Evolutionary conservation across 2,329 filamentous ascomycete genomes (phyloP).

Genomic region (Scedosporium aurantiacum): DNA sequence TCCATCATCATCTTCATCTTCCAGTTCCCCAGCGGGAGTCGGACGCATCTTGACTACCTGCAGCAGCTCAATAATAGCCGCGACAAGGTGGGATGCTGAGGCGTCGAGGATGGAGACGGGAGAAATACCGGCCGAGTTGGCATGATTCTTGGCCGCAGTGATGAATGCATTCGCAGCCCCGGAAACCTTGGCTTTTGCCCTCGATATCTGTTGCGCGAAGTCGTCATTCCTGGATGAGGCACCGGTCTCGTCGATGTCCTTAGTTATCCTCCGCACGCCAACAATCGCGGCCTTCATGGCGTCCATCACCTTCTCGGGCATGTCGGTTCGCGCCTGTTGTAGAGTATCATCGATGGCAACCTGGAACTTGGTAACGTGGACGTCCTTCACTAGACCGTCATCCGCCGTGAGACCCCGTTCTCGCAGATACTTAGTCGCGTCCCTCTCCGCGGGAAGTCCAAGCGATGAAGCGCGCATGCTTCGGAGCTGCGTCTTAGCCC

Average conservation of each 20-base stretch:
- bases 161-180: constrained; percentile 92
- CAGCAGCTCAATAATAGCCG: constrained; percentile 75
- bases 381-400: constrained; percentile 73
- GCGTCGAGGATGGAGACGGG: constrained; percentile 91
- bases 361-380: constrained; percentile 92
- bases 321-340: constrained; percentile 61
- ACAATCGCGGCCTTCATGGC: constrained; percentile 80
- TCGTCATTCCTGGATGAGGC: constrained; percentile 36
- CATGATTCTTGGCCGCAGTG: constrained; percentile 87
- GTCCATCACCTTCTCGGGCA: constrained; percentile 65
- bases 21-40: constrained; percentile 65
- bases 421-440: constrained; percentile 55
- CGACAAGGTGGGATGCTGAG: constrained; percentile 79
- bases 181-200: constrained; percentile 74
- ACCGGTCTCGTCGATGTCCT: constrained; percentile 56
- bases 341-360: constrained; percentile 87
- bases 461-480: constrained; percentile 71
- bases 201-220: constrained; percentile 44
- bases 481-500: constrained; percentile 76
- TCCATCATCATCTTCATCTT: constrained; percentile 58
- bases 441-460: constrained; percentile 57
- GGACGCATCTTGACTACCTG: constrained; percentile 72
- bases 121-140: constrained; percentile 68
- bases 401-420: constrained; percentile 59
- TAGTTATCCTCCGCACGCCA: constrained; percentile 72